Evolutionary conservation across 2,329 filamentous ascomycete species (phyloP).

Genomic region (Scleromitrula shiraiana): DNA sequence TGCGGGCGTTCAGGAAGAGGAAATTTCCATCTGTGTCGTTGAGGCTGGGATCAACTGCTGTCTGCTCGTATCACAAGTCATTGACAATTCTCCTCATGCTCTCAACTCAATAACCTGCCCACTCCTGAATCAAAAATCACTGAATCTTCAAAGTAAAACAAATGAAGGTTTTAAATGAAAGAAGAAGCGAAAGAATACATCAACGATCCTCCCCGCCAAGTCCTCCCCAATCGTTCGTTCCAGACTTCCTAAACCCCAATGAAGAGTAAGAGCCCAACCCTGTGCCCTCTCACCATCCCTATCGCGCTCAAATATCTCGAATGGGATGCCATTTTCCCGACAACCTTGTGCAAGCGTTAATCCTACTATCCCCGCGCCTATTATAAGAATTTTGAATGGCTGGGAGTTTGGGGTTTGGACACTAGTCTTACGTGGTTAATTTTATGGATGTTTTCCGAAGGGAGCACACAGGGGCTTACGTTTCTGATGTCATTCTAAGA

Average conservation of each 20-base stretch:
- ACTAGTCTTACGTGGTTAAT: no score
- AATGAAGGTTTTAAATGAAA: background rate
- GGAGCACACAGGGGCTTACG: no score
- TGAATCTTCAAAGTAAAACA: background rate
- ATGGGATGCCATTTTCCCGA: slow-evolving; percentile 7
- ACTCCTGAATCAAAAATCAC: background rate
- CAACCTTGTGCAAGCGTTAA: slow-evolving; percentile 9
- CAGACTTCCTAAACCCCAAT: slow-evolving; percentile 43
- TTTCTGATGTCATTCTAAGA: no score
- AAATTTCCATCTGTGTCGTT: slow-evolving; percentile 34
- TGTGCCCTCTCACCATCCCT: slow-evolving; percentile 29
- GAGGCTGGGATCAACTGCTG: slow-evolving; percentile 27
- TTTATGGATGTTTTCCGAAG: no score
- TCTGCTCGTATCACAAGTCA: no score
- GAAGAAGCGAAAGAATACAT: slow-evolving; percentile 10
- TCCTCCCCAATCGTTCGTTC: slow-evolving; percentile 21
- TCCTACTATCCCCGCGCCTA: slow-evolving; percentile 9
- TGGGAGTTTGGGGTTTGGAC: background rate
- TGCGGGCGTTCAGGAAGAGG: slow-evolving; percentile 35
- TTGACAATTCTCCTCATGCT: no score
- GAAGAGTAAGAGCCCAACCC: slow-evolving; percentile 53
- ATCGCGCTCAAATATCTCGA: slow-evolving; percentile 30
- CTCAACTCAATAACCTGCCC: background rate
- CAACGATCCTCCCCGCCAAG: slow-evolving; percentile 15
- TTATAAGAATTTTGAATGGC: slow-evolving; percentile 5